phyloP scores from a whole-genome alignment of 192 early-diverging fungal genomes.

The Umbelopsis vinacea region DNA sequence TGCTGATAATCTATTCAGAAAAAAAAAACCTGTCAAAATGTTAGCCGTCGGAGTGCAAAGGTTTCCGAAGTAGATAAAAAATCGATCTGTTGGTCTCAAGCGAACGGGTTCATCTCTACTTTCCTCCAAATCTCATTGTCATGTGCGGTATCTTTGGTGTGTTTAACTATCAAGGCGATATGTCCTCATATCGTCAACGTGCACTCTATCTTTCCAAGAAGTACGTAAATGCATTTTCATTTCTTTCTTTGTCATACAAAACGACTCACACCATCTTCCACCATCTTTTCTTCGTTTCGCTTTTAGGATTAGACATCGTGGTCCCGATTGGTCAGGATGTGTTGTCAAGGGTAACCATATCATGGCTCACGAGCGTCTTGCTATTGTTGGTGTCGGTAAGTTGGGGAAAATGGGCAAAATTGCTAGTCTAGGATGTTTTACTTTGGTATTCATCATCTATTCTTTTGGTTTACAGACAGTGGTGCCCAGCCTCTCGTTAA shows the following conservation, averaged over 20 bases:
- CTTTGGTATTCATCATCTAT: not conserved
- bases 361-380: slow-evolving; percentile 95
- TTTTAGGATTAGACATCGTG: slow-evolving; percentile 91
- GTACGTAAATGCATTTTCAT: slow-evolving; percentile 48
- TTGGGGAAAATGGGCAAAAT: slow-evolving; percentile 12
- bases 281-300: not conserved
- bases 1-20: slow-evolving; percentile 18
- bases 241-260: not conserved
- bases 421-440: not conserved
- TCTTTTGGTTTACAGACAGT: slow-evolving; percentile 58
- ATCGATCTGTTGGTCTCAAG: slow-evolving; percentile 17
- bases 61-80: slow-evolving; percentile 21
- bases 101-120: not conserved
- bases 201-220: slow-evolving; percentile 88
- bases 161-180: slow-evolving; percentile 84
- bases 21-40: slow-evolving; percentile 23
- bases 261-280: not conserved
- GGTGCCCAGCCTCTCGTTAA: slow-evolving; percentile 97
- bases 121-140: not conserved
- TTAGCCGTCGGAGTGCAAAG: slow-evolving; percentile 2
- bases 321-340: slow-evolving; percentile 98
- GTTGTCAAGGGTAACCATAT: slow-evolving; percentile 81
- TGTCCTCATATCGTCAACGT: slow-evolving; percentile 75
- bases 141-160: slow-evolving; percentile 99
- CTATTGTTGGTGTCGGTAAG: slow-evolving; percentile 96